Conservation (phyloP, 2,329 filamentous ascomycete genomes). For the Amauroascus verrucosus region DNA sequence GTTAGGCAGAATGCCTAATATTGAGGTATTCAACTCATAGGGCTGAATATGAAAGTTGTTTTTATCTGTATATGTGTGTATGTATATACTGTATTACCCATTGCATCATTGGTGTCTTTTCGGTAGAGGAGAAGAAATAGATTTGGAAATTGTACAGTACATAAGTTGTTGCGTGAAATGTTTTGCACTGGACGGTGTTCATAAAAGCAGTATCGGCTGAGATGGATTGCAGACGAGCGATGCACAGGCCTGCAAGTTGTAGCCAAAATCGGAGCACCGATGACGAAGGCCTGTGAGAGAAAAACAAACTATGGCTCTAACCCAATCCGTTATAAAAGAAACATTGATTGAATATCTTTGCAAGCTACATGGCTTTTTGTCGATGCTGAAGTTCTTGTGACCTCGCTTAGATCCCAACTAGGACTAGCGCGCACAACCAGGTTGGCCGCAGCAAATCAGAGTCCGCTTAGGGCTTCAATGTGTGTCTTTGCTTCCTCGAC, state of each 20-base stretch:
- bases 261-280: too few species aligned
- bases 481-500: constrained; percentile 21
- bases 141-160: too few species aligned
- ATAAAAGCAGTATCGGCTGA: too few species aligned
- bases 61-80: not conserved
- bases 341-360: too few species aligned
- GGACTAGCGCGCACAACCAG: constrained; percentile 21
- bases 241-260: not conserved
- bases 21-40: constrained; percentile 33
- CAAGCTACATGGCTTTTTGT: too few species aligned
- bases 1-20: constrained; percentile 41
- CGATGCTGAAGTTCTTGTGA: too few species aligned
- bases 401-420: constrained; percentile 25
- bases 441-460: constrained; percentile 18
- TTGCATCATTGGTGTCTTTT: not conserved
- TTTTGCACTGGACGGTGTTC: too few species aligned
- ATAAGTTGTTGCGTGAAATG: not conserved
- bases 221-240: too few species aligned
- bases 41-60: not conserved
- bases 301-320: too few species aligned
- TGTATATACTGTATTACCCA: not conserved
- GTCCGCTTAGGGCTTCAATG: constrained; percentile 32
- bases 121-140: not conserved
- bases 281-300: too few species aligned
- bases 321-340: too few species aligned